Percentiles rank a stretch among this genome's conserved stretches.
Evolutionary conservation across 306 rosid genomes (phyloP).

Genomic region (Vicia sativa): DNA sequence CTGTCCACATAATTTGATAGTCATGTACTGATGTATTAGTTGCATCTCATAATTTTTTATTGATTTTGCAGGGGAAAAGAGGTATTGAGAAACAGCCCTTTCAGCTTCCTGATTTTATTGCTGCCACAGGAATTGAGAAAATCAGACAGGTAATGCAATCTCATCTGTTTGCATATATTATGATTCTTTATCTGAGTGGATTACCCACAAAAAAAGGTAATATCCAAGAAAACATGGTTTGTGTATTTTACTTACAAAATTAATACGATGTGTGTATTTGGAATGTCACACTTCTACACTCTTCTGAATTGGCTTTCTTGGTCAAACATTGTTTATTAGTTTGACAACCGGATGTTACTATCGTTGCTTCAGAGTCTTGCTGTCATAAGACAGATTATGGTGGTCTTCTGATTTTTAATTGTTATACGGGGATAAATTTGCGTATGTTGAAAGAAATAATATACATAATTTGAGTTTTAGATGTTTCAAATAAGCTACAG

Average conservation of each 20-base stretch:
- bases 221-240: constrained; percentile 10
- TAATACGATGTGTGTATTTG: background rate
- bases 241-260: constrained; percentile 4
- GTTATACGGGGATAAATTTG: background rate
- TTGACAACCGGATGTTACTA: constrained; percentile 4
- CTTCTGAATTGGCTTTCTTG: background rate
- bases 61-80: constrained; percentile 83
- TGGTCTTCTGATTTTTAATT: constrained; percentile 14
- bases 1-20: constrained; percentile 28
- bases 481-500: constrained; percentile 12
- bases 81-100: constrained; percentile 95
- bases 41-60: constrained; percentile 52
- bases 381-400: background rate
- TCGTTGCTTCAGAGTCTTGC: constrained; percentile 1
- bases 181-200: background rate
- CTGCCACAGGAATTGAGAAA: constrained; percentile 94
- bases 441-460: constrained; percentile 1
- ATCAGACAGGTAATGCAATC: constrained; percentile 76
- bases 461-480: background rate
- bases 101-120: constrained; percentile 96
- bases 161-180: constrained; percentile 23
- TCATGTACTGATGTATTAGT: constrained; percentile 27
- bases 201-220: background rate
- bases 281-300: background rate
- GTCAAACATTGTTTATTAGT: background rate